Conservation (phyloP, 352 stramenopile species). For the Phytopythium litorale region DNA sequence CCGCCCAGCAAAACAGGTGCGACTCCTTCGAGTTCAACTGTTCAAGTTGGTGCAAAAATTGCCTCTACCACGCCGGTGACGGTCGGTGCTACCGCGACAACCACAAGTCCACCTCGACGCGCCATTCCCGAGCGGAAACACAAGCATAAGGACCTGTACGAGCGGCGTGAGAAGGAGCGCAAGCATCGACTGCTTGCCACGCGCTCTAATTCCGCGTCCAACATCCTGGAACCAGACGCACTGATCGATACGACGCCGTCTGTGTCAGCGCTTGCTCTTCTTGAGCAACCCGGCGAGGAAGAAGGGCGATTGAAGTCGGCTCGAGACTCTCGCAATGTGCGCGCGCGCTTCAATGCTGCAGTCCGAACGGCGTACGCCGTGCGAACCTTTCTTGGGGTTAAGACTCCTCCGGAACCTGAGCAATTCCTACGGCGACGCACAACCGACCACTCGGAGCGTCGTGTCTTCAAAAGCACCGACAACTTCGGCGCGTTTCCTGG, state of each 20-base stretch:
- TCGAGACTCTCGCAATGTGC: background rate
- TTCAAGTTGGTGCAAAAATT: background rate
- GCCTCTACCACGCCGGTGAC: too few species aligned
- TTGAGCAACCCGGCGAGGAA: background rate
- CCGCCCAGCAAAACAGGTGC: background rate
- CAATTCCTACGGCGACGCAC: constrained; percentile 52
- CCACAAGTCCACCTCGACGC: constrained; percentile 3
- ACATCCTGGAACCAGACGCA: background rate
- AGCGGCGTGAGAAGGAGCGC: constrained; percentile 49
- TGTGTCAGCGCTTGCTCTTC: background rate
- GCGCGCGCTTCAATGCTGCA: constrained; percentile 18
- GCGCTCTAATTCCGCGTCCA: background rate
- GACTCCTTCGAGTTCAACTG: background rate
- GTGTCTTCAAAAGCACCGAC: constrained; percentile 35
- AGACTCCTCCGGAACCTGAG: constrained; percentile 27
- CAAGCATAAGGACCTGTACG: constrained; percentile 58
- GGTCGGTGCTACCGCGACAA: background rate
- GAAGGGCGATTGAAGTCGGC: background rate
- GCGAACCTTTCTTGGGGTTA: constrained; percentile 3
- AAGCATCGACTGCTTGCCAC: constrained; percentile 35
- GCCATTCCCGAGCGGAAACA: constrained; percentile 52
- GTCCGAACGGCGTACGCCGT: constrained; percentile 24
- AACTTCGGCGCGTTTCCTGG: constrained; percentile 37
- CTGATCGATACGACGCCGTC: too few species aligned
- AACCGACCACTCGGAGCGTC: constrained; percentile 16